Evolutionary conservation across 306 rosid species (phyloP).

Genomic region (Cucurbita argyrosperma): DNA sequence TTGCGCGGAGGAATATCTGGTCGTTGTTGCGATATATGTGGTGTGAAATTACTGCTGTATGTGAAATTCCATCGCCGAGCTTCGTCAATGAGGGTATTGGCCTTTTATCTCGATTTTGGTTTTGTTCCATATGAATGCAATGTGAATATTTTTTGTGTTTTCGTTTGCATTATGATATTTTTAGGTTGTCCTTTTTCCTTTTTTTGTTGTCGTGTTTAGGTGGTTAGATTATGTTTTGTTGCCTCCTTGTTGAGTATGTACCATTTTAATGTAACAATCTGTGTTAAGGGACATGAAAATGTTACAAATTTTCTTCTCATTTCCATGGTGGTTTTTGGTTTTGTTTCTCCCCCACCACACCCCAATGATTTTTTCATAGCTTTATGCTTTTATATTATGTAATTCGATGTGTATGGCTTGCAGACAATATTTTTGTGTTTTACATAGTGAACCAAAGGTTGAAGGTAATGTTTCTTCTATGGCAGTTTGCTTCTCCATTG

Average conservation of each 20-base stretch:
- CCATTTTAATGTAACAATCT: not conserved
- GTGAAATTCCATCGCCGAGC: not conserved
- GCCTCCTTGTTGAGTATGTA: not conserved
- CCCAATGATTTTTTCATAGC: not conserved
- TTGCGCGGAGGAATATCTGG: not conserved
- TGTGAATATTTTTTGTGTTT: not conserved
- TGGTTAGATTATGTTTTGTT: not conserved
- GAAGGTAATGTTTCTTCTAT: not conserved
- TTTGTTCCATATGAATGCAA: not conserved
- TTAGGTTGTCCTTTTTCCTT: not conserved
- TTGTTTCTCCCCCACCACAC: not conserved
- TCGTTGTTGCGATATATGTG: not conserved
- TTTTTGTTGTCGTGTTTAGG: not conserved
- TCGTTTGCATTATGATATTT: not conserved
- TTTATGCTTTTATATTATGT: not conserved
- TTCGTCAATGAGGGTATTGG: not conserved
- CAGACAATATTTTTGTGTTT: not conserved
- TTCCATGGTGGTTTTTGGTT: not conserved
- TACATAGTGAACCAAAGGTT: not conserved
- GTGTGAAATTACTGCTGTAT: not conserved
- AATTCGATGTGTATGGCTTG: not conserved
- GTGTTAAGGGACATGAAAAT: not conserved
- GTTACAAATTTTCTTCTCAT: not conserved
- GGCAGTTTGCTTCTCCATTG: slow-evolving; percentile 1
- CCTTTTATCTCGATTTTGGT: not conserved